Evolutionary conservation across 2,329 filamentous ascomycete genomes (phyloP), one percentile per base, ranked within the genome.

Genomic region (Pyrenophora seminiperda): DNA sequence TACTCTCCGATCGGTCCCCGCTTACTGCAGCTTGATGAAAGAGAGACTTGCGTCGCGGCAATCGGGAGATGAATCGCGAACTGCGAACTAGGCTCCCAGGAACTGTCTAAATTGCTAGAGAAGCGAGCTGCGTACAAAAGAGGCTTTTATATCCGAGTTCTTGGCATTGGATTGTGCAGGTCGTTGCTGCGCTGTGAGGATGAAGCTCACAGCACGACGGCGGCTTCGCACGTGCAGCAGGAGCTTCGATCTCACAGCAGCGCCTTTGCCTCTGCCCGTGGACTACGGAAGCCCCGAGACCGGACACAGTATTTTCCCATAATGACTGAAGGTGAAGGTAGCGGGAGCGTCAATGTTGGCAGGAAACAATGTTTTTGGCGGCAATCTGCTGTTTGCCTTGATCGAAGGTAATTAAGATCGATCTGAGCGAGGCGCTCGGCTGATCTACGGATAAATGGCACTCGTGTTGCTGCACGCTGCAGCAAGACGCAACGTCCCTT

Each of bases 361-460:
- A 39, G 14, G 37, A 29, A 39, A 39, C 37, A 39, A 39, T 7
- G 37, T 39, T 24, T 39, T 39, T 29, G 7, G 37, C 6, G 22
- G 37, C 22, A 39, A 39, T 29, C 37, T 39, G 22, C 37, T 39
- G 14, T 39, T 39, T 29, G 37, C 37, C 37, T 39, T 39, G 3
- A 7, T 39, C 7, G 3, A 18, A 39, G 37, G 9, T 39, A 39
- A 39, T 5, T 27, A 14, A n/a, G 22, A 39, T 39, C 22, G 22
- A 39, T 39, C 37, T 39, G 4, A 39, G 22, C 22, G 22, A 29
- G 22, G 37, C 37, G 37, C 37, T 39, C 14, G 22, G 37, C 37
- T 39, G 10, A 27, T 39, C 4, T 39, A 20, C 22, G 22, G 37
- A 39, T 29, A 29, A 3, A 39, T 39, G n/a, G 37, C 22, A 39